These are phyloP conservation scores for Trichosanthes truncata DNA, from an alignment of 306 rosid genomes.

Conservation along the genomic window DNA sequence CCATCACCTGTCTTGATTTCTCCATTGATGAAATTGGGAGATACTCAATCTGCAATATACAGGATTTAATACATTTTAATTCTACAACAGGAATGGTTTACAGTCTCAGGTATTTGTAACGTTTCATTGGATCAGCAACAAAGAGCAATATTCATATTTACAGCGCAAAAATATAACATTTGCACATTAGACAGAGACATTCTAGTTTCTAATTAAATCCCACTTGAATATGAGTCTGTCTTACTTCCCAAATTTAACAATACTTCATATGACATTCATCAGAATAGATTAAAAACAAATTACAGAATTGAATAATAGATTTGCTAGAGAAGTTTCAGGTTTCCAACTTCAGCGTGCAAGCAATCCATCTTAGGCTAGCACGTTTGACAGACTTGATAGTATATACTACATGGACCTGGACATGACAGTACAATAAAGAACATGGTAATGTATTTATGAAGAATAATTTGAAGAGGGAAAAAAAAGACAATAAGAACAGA, in stretches of 20 bases:
- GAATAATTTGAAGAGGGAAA: not conserved
- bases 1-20: constrained; percentile 64
- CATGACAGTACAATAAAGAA: not conserved
- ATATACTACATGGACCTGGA: not conserved
- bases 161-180: not conserved
- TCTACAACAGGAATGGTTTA: not conserved
- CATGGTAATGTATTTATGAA: not conserved
- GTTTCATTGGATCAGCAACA: not conserved
- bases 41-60: constrained; percentile 54
- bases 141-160: not conserved
- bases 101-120: not conserved
- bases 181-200: not conserved
- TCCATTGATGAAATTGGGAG: constrained; percentile 75
- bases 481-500: not conserved
- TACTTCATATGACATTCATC: not conserved
- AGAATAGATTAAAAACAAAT: not conserved
- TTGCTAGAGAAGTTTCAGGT: not conserved
- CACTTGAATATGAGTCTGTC: not conserved
- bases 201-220: not conserved
- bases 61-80: not conserved
- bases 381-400: not conserved
- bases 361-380: not conserved
- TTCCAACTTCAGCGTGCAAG: not conserved
- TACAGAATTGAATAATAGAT: not conserved
- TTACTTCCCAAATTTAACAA: not conserved